Percentiles rank a stretch among this genome's conserved stretches.
phyloP scores from a whole-genome alignment of 192 early-diverging fungal species.

The Dissophora globulifera region DNA sequence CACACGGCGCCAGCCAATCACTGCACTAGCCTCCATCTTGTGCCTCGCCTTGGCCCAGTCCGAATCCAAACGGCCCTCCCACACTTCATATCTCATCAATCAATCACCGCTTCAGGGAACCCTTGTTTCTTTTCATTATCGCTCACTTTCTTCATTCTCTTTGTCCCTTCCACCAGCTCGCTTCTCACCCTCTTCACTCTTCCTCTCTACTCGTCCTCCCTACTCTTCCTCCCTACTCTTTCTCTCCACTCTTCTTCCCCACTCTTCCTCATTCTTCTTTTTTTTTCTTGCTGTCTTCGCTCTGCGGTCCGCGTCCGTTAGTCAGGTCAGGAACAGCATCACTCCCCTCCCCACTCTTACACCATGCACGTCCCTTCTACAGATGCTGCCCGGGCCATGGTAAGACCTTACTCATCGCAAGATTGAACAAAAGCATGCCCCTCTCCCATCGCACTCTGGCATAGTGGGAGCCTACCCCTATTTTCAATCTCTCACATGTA shows the following conservation, averaged over 20 bases:
- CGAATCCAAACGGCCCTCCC: too few relatives aligned
- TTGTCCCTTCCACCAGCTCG: neutral
- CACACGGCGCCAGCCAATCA: too few relatives aligned
- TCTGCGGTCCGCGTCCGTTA: neutral
- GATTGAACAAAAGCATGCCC: too few relatives aligned
- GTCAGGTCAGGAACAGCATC: too few relatives aligned
- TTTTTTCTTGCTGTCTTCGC: neutral
- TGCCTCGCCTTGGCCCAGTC: too few relatives aligned
- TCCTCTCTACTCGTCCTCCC: neutral
- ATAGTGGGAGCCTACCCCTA: too few relatives aligned
- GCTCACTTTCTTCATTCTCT: neutral
- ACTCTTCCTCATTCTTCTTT: neutral
- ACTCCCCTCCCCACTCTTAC: neutral
- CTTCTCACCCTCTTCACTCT: neutral
- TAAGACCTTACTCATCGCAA: neutral
- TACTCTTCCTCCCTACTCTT: neutral
- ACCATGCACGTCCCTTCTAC: neutral
- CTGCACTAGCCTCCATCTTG: too few relatives aligned
- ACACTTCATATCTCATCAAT: too few relatives aligned
- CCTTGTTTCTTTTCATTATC: neutral
- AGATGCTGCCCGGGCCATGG: conserved; percentile 13
- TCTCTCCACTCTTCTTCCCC: neutral
- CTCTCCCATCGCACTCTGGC: too few relatives aligned
- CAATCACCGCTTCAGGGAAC: too few relatives aligned
- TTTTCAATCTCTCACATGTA: too few relatives aligned